A percentile compares a stretch with the other conserved stretches of the same genome.
Conservation (phyloP, 2,329 filamentous ascomycete genomes). For the Microdochium trichocladiopsis region DNA sequence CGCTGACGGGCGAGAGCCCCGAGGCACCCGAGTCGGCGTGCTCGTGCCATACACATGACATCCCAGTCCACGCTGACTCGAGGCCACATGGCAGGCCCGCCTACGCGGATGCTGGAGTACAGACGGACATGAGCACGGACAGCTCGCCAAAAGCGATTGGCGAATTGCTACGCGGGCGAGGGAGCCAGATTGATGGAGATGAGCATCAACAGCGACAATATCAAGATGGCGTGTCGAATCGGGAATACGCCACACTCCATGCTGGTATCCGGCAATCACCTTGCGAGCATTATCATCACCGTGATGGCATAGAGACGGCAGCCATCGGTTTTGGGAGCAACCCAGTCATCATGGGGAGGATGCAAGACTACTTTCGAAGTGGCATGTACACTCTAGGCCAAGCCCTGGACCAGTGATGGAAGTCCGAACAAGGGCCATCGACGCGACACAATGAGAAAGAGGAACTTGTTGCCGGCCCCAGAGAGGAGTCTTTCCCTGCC, state of each 20-base stretch:
- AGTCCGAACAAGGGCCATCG: too few species aligned
- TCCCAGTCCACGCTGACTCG: too few species aligned
- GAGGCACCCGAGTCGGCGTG: background rate
- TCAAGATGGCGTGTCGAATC: slow-evolving; percentile 1
- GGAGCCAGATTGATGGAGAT: slow-evolving; percentile 1
- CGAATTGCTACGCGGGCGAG: too few species aligned
- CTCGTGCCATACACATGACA: background rate
- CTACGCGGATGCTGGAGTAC: slow-evolving; percentile 18
- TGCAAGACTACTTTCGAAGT: slow-evolving; percentile 22
- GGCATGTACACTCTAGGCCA: slow-evolving; percentile 14
- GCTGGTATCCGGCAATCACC: too few species aligned
- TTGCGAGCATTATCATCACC: too few species aligned
- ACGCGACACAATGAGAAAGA: too few species aligned
- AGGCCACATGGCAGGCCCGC: too few species aligned
- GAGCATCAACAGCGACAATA: slow-evolving; percentile 2
- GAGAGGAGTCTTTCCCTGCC: too few species aligned
- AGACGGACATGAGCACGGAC: slow-evolving; percentile 12
- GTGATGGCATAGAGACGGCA: too few species aligned
- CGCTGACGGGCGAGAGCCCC: background rate
- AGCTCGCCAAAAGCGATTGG: slow-evolving; percentile 7
- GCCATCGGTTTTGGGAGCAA: too few species aligned
- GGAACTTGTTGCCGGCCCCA: too few species aligned
- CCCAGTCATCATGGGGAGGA: slow-evolving; percentile 20
- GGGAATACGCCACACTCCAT: too few species aligned
- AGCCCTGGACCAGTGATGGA: background rate